These are phyloP conservation scores for Berkeleyomyces basicola DNA, from an alignment of 2,329 filamentous ascomycete genomes.

Conservation along the genomic window DNA sequence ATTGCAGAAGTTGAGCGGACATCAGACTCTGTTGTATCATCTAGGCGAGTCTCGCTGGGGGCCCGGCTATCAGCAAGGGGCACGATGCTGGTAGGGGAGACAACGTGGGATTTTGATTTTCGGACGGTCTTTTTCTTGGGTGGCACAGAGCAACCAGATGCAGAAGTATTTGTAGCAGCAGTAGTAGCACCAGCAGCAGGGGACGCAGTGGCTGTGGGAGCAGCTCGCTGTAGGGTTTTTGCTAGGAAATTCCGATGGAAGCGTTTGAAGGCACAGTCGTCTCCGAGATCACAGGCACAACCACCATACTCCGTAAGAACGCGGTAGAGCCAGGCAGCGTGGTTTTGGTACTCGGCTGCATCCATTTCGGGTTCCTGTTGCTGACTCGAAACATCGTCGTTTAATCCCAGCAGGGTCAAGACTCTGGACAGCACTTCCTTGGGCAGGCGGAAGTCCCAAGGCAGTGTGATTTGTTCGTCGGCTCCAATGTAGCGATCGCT, in stretches of 20 bases:
- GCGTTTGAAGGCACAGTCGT: constrained; percentile 45
- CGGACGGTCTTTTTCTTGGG: constrained; percentile 33
- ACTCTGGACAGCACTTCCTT: constrained; percentile 38
- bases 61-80: constrained; percentile 47
- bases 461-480: constrained; percentile 45
- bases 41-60: constrained; percentile 42
- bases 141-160: not conserved
- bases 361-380: constrained; percentile 35
- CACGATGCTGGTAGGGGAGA: constrained; percentile 46
- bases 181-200: constrained; percentile 5
- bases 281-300: constrained; percentile 53
- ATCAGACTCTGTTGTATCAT: constrained; percentile 39
- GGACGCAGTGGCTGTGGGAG: not conserved
- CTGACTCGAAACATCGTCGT: constrained; percentile 39
- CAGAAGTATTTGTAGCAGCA: not conserved
- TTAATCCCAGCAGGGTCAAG: constrained; percentile 42
- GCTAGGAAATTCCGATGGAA: constrained; percentile 40
- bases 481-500: constrained; percentile 59
- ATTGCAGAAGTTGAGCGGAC: constrained; percentile 32
- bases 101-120: constrained; percentile 37
- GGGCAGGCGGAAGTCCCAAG: constrained; percentile 50
- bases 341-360: constrained; percentile 41
- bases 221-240: constrained; percentile 26
- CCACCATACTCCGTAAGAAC: constrained; percentile 65
- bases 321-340: constrained; percentile 48